Base-by-base conservation (phyloP, 108 stramenopile species). In the Epithemia pelagica region DNA sequence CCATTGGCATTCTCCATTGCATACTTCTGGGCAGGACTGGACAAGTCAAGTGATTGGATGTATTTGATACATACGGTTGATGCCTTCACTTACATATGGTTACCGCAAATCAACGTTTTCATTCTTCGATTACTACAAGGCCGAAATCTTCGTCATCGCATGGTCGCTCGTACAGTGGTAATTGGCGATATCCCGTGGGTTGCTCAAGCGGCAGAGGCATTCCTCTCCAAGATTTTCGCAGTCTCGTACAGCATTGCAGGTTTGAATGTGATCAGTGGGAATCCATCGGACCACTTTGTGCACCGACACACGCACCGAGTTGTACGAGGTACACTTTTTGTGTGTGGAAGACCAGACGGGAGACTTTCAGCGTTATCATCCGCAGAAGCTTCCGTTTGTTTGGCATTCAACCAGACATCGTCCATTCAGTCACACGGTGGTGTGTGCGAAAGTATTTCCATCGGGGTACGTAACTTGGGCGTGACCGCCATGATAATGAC, bases 271-370 rank as follows among this genome's bases (percentile, higher is more conserved):
- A 67, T 88, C 27, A 72, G 74, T 28, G 90, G 81, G 0, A 88
- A 87, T 74, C 83, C 86, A 22, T 32, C 70, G 22, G 92, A 94
- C 65, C 89, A 94, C 62, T 78, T 94, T 21, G 86, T 94, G 23
- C 92, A 94, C 68, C 74, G 87, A 8, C 64, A 56, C 25, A 67
- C 72, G 21, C 87, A 85, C 59, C 60, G 83, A 37, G 92, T 94
- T 23, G 87, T 81, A 3, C 76, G 92, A 7, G 92, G 92, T 15
- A 64, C 78, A n/a, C 69, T 94, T n/a, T 67, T 89, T 0, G 81
- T 89, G 5, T 87, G 86, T 60, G 92, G 92, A 28, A 69, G 92
- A 2, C 92, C 92, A 24, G 92, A 94, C 51, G 92, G 92, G 2
- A 71, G 92, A 2, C 78, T 94, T 25, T 78, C 84, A 33, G 86